Conservation (phyloP, 2,329 filamentous ascomycete species). For the Helotiales sp. region DNA sequence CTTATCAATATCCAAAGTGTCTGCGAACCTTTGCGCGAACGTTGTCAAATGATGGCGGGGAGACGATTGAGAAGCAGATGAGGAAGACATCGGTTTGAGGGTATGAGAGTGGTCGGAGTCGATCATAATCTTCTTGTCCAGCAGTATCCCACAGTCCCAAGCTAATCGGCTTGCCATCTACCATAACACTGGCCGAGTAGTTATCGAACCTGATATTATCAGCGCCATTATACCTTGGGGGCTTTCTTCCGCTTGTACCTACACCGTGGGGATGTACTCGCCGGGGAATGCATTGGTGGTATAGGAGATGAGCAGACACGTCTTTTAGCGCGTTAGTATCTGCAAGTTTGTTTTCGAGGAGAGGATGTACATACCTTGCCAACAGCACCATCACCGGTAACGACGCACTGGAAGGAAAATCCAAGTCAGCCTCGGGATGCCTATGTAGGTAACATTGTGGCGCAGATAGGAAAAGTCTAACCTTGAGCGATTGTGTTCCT, state of each 20-base stretch:
- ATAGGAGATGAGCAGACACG: constrained; percentile 98
- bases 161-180: constrained; percentile 97
- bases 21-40: constrained; percentile 89
- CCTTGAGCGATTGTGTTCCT: constrained; percentile 91
- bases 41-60: constrained; percentile 97
- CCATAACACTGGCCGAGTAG: constrained; percentile 98
- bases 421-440: constrained; percentile 32
- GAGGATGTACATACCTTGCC: constrained; percentile 74
- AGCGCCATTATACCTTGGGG: constrained; percentile 16
- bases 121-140: constrained; percentile 97
- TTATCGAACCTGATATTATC: constrained; percentile 80
- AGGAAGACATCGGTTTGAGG: constrained; percentile 98
- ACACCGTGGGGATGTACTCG: constrained; percentile 99
- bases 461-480: constrained; percentile 48
- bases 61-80: constrained; percentile 98
- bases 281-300: constrained; percentile 99
- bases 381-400: constrained; percentile 98
- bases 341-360: neutral
- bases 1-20: constrained; percentile 10
- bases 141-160: constrained; percentile 98
- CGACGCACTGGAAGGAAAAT: constrained; percentile 75
- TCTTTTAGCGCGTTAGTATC: constrained; percentile 60
- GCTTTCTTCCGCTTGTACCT: constrained; percentile 48
- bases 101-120: constrained; percentile 92
- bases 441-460: constrained; percentile 22